Percentiles rank a stretch among this genome's conserved stretches.
phyloP scores from a whole-genome alignment of 2,329 filamentous ascomycete genomes.

The Trichothecium sympodiale region DNA sequence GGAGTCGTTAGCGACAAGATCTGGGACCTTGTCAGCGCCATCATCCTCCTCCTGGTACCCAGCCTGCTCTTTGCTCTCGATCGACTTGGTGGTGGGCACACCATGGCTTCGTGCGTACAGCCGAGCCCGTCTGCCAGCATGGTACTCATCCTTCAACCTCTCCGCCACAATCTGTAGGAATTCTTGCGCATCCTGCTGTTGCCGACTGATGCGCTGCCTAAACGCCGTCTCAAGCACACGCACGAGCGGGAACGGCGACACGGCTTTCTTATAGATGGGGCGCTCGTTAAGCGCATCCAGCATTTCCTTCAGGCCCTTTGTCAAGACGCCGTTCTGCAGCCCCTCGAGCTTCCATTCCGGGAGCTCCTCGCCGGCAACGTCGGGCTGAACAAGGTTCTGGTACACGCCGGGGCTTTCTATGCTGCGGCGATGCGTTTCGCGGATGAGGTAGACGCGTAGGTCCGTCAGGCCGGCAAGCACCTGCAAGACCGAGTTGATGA shows the following conservation, averaged over 20 bases:
- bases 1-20: conserved; percentile 7
- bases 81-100: conserved; percentile 5
- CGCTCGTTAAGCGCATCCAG: conserved; percentile 87
- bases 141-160: conserved; percentile 85
- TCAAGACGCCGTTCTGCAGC: conserved; percentile 73
- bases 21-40: conserved; percentile 5
- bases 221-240: conserved; percentile 76
- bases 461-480: conserved; percentile 84
- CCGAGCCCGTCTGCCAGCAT: conserved; percentile 69
- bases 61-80: conserved; percentile 1
- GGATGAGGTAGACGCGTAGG: conserved; percentile 81
- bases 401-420: conserved; percentile 74
- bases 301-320: conserved; percentile 80
- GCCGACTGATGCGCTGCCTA: conserved; percentile 77
- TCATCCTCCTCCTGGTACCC: background rate
- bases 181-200: conserved; percentile 96
- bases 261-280: conserved; percentile 87
- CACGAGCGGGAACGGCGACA: conserved; percentile 79
- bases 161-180: conserved; percentile 92
- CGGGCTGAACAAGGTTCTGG: conserved; percentile 43
- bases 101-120: conserved; percentile 34
- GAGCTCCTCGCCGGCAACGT: conserved; percentile 20
- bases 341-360: conserved; percentile 52
- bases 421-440: conserved; percentile 74
- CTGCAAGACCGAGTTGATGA: conserved; percentile 94